Base-by-base conservation (phyloP, 768 basidiomycete genomes). In the Suillus hirtellus region DNA sequence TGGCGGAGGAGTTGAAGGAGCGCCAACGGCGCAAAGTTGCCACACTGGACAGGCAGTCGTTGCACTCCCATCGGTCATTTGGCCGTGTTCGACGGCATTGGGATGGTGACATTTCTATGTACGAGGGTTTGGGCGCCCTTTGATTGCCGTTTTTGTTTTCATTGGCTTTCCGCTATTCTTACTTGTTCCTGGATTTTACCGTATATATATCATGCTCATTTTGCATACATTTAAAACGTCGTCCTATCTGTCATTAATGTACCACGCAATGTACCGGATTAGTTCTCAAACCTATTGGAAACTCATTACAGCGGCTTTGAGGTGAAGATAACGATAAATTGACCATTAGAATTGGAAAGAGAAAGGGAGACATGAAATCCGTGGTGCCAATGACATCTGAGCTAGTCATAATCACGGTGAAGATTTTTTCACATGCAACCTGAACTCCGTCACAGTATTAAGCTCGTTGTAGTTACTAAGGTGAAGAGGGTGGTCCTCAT, bases 1-100 rank as follows among this genome's bases (percentile, higher is more conserved):
- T 84, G 38, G 82, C 83, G n/a, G 69, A 74, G 61, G 76, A 82
- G 54, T 74, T 84, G 65, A 81, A 79, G 70, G 75, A 76, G 59
- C 74, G 70, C 69, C 65, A 71, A 72, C 68, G 76, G 64, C 77
- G 76, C 14, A 69, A 70, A 52, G 64, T 62, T 8, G 70, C 72
- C 2, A 70, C 72, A 9, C 61, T 62, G 14, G 79, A 80, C 52
- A 71, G 62, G 63, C 61, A 38, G 1, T 81, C 80, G 34, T 40
- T 72, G 0, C 70, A 65, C 42, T 79, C 77, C 2, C 53, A 66
- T 9, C 65, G 70, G 38, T 66, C 73, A 4, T 60, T n/a, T 19
- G 69, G 67, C 2, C 73, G 63, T 17, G 19, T 11, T 50, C 64
- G 71, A 65, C 60, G 73, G 61, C 61, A 42, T 14, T 66, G 70